Evolutionary conservation across 139 green algal genomes (phyloP).

Genomic region (Chlamydomonas incerta): DNA sequence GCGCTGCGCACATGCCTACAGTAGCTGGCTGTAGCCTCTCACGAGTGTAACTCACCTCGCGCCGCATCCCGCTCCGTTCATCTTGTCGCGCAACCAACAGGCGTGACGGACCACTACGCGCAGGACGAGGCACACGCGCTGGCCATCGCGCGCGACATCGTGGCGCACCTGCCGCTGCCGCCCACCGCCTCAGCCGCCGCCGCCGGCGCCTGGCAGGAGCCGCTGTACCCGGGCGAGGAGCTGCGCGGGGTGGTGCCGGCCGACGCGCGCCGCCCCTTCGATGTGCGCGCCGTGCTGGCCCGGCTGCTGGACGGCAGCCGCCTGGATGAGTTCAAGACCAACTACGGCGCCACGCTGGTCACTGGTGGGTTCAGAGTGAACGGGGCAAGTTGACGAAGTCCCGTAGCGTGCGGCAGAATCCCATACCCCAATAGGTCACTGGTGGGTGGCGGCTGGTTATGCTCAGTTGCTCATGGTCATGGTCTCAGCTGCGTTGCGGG

Average conservation of each 20-base stretch:
- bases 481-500: too few relatives aligned
- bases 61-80: not conserved
- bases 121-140: conserved; percentile 90
- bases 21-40: too few relatives aligned
- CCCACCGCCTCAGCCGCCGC: not conserved
- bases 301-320: conserved; percentile 86
- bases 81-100: conserved; percentile 32
- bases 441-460: too few relatives aligned
- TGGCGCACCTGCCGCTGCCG: conserved; percentile 48
- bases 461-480: too few relatives aligned
- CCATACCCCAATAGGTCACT: too few relatives aligned
- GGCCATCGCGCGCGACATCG: conserved; percentile 77
- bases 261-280: conserved; percentile 74
- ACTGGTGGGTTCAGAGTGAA: conserved; percentile 72
- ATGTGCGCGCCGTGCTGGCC: conserved; percentile 82
- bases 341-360: conserved; percentile 92
- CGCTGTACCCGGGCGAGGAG: conserved; percentile 75
- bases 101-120: conserved; percentile 86
- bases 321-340: conserved; percentile 94
- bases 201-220: conserved; percentile 54
- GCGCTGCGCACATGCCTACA: too few relatives aligned
- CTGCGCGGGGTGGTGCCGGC: conserved; percentile 68
- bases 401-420: too few relatives aligned
- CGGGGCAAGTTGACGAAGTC: too few relatives aligned
- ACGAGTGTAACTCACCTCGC: too few relatives aligned